Conservation (phyloP, 306 rosid species). For the Comarum palustre region DNA sequence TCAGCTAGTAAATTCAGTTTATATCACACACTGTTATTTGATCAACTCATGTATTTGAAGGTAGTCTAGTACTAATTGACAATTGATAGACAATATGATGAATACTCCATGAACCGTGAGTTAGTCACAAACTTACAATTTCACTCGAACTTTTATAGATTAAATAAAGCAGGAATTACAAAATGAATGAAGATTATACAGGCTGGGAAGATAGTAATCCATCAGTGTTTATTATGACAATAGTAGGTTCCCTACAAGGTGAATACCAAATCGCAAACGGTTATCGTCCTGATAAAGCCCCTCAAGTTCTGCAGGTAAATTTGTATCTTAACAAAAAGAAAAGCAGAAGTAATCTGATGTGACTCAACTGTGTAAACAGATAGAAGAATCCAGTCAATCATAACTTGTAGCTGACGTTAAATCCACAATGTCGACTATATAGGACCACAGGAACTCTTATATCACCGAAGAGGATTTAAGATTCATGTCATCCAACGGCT, state of each 20-base stretch:
- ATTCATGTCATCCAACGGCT: conserved; percentile 51
- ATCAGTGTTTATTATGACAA: conserved; percentile 51
- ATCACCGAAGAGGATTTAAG: conserved; percentile 63
- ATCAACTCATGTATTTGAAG: neutral
- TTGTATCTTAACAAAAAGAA: neutral
- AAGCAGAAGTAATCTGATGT: neutral
- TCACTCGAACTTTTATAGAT: neutral
- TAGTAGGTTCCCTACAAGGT: conserved; percentile 34
- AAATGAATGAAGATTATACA: conserved; percentile 26
- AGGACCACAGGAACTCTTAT: conserved; percentile 57
- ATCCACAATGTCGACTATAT: neutral
- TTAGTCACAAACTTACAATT: neutral
- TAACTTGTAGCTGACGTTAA: too few species aligned
- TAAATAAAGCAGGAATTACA: neutral
- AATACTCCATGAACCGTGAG: neutral
- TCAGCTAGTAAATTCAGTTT: neutral
- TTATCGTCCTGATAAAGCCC: conserved; percentile 39
- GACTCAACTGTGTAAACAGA: neutral
- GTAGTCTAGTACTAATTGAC: neutral
- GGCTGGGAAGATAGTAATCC: conserved; percentile 73
- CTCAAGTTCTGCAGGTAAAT: conserved; percentile 48
- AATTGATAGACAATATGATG: neutral
- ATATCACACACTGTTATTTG: neutral
- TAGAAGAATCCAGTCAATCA: neutral
- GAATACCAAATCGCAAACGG: conserved; percentile 76